Percentiles rank a stretch among this genome's conserved stretches.
These are phyloP conservation scores for Neofusicoccum sp. DNA, from an alignment of 2,329 filamentous ascomycete genomes.

Conservation along the genomic window DNA sequence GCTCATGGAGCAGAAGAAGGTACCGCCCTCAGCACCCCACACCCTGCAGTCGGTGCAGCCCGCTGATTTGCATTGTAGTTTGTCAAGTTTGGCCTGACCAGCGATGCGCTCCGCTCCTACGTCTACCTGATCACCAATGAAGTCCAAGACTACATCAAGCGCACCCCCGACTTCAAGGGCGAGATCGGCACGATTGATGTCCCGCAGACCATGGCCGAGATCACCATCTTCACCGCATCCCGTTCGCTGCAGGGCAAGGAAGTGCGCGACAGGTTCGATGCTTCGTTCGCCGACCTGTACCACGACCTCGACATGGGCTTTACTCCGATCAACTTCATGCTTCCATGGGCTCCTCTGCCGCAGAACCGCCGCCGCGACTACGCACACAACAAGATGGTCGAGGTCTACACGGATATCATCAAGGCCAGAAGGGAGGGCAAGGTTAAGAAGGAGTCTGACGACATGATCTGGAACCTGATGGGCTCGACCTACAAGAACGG, in stretches of 20 bases:
- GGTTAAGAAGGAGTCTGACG: constrained; percentile 54
- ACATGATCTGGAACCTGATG: constrained; percentile 93
- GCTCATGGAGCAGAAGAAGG: constrained; percentile 96
- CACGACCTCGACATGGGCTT: constrained; percentile 91
- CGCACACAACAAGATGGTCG: constrained; percentile 76
- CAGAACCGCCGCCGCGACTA: constrained; percentile 79
- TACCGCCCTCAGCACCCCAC: constrained; percentile 35
- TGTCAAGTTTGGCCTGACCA: constrained; percentile 77
- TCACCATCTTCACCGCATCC: constrained; percentile 87
- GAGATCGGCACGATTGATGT: constrained; percentile 69
- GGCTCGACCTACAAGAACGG: constrained; percentile 82
- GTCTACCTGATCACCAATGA: constrained; percentile 76
- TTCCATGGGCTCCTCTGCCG: constrained; percentile 85
- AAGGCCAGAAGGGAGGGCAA: constrained; percentile 61
- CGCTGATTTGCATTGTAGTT: constrained; percentile 51
- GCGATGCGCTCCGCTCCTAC: constrained; percentile 72
- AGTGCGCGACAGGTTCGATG: constrained; percentile 77
- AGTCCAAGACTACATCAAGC: constrained; percentile 70
- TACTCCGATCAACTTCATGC: constrained; percentile 83
- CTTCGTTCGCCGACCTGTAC: constrained; percentile 76
- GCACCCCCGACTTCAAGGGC: constrained; percentile 64
- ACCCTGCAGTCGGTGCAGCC: neutral
- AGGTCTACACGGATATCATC: constrained; percentile 81
- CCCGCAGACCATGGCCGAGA: constrained; percentile 73
- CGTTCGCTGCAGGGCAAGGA: constrained; percentile 82